Percentiles rank a stretch among this genome's conserved stretches.
phyloP scores from a whole-genome alignment of 345 rosid genomes.

The Populus ilicifolia region DNA sequence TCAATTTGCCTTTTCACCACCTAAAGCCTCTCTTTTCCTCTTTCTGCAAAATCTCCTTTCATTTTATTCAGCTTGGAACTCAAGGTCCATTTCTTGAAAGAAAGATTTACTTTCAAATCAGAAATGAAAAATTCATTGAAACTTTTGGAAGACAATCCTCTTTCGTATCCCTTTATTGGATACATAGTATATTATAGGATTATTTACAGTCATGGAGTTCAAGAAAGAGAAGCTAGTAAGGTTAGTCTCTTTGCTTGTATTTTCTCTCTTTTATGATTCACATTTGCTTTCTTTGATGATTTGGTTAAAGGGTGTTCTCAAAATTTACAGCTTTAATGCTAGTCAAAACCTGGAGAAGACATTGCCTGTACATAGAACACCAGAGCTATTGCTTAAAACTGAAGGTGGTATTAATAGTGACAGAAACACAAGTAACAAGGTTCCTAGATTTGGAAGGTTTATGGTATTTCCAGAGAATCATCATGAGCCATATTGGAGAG shows the following conservation, averaged over 20 bases:
- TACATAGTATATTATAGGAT: background rate
- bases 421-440: constrained; percentile 14
- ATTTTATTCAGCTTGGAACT: background rate
- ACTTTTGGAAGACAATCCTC: constrained; percentile 5
- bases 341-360: constrained; percentile 32
- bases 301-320: background rate
- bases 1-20: background rate
- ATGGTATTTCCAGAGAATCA: constrained; percentile 53
- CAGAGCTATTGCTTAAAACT: constrained; percentile 35
- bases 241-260: constrained; percentile 14
- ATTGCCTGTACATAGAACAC: constrained; percentile 41
- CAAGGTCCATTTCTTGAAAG: background rate
- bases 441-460: constrained; percentile 44
- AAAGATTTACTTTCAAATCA: background rate
- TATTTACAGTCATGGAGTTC: constrained; percentile 35
- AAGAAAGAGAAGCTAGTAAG: constrained; percentile 53
- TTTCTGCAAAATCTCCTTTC: background rate
- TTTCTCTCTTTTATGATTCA: constrained; percentile 6
- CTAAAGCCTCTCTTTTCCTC: constrained; percentile 11
- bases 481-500: constrained; percentile 35
- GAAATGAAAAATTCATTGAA: constrained; percentile 15
- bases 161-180: background rate
- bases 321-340: constrained; percentile 38
- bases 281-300: background rate
- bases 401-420: constrained; percentile 20